Evolutionary conservation across 2,329 filamentous ascomycete genomes (phyloP).

Genomic region (Epichloe baconii): DNA sequence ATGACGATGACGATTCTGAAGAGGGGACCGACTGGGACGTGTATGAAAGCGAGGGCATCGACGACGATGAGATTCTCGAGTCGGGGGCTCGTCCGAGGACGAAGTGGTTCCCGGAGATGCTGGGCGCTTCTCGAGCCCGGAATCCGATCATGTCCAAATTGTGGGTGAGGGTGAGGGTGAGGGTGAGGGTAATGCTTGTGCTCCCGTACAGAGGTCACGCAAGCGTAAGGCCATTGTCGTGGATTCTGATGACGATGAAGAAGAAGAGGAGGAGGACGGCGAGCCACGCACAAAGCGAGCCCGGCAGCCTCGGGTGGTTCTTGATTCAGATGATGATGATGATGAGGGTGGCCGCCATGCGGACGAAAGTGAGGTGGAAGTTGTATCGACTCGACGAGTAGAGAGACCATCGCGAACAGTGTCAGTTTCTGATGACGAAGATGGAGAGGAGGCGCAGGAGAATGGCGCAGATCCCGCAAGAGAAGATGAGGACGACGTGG

Average conservation of each 20-base stretch:
- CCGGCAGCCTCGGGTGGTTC: background rate
- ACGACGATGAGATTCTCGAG: constrained; percentile 20
- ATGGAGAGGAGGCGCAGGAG: constrained; percentile 1
- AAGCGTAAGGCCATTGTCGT: constrained; percentile 17
- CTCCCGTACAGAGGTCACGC: constrained; percentile 8
- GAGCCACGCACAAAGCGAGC: background rate
- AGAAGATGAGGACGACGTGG: constrained; percentile 8
- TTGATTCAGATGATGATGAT: constrained; percentile 4
- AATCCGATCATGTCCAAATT: constrained; percentile 6
- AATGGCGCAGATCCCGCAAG: constrained; percentile 4
- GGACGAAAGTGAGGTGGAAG: background rate
- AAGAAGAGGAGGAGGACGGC: constrained; percentile 16
- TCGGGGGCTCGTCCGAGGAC: constrained; percentile 10
- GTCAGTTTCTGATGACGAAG: background rate
- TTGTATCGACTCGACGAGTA: background rate
- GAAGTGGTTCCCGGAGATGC: background rate
- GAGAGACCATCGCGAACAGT: background rate
- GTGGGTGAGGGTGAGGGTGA: constrained; percentile 3
- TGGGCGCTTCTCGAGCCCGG: constrained; percentile 4
- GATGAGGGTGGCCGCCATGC: background rate
- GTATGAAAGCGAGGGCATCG: constrained; percentile 28
- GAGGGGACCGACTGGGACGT: constrained; percentile 13
- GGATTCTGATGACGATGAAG: constrained; percentile 15
- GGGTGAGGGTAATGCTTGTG: background rate
- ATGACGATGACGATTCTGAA: constrained; percentile 8